phyloP scores from a whole-genome alignment of 106 monocot species.

The Allium sativum region DNA sequence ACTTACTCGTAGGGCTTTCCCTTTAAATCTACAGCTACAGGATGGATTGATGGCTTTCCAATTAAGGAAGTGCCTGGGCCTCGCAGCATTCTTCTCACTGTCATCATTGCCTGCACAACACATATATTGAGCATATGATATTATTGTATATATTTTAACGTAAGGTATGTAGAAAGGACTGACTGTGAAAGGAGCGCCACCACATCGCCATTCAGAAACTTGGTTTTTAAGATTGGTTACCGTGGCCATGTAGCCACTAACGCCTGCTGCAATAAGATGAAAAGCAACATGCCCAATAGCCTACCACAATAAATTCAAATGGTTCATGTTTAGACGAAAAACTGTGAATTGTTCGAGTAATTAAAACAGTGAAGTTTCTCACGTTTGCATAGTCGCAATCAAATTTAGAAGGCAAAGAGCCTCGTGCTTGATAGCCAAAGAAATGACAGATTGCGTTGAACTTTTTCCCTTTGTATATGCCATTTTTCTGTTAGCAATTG shows the following conservation, averaged over 20 bases:
- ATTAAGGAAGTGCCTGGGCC: slow-evolving; percentile 42
- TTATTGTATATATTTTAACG: neutral
- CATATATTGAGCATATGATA: neutral
- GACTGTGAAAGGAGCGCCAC: slow-evolving; percentile 31
- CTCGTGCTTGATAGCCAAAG: slow-evolving; percentile 78
- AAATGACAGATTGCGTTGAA: slow-evolving; percentile 83
- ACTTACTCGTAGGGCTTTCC: slow-evolving; percentile 68
- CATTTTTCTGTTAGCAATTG: slow-evolving; percentile 42
- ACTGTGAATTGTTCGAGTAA: no score
- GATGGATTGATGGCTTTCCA: slow-evolving; percentile 68
- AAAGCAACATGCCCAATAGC: slow-evolving; percentile 29
- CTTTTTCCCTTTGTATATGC: slow-evolving; percentile 71
- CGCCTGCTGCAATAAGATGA: slow-evolving; percentile 31
- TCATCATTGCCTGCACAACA: slow-evolving; percentile 60
- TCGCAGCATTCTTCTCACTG: slow-evolving; percentile 38
- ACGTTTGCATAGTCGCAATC: slow-evolving; percentile 80
- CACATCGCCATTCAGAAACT: slow-evolving; percentile 33
- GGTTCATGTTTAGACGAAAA: no score
- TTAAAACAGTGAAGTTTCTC: slow-evolving; percentile 11
- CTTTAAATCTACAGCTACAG: slow-evolving; percentile 54
- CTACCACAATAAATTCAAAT: slow-evolving; percentile 8
- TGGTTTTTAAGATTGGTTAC: slow-evolving; percentile 34
- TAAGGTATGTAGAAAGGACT: neutral
- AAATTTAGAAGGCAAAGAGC: slow-evolving; percentile 74
- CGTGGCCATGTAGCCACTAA: slow-evolving; percentile 35